Percentiles rank a stretch among this genome's conserved stretches.
These are phyloP conservation scores for Colletotrichum tofieldiae DNA, from an alignment of 2,329 filamentous ascomycete genomes.

Conservation along the genomic window DNA sequence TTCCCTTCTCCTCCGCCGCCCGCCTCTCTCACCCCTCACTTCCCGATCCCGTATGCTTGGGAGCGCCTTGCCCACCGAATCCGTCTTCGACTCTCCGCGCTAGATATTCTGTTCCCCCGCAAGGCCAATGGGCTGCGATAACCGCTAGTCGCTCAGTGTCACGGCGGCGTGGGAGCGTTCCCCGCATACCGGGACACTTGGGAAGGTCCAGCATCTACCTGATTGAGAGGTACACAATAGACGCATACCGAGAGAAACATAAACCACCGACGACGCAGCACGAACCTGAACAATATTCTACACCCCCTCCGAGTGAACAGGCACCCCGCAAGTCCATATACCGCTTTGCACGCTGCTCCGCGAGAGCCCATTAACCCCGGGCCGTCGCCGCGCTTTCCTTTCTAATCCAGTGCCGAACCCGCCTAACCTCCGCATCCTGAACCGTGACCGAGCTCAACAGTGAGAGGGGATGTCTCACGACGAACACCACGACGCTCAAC, in stretches of 20 bases:
- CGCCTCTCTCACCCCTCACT: conserved; percentile 46
- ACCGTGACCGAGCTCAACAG: conserved; percentile 28
- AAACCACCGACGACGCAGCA: conserved; percentile 19
- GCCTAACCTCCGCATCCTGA: conserved; percentile 13
- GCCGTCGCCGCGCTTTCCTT: conserved; percentile 13
- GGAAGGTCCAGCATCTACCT: conserved; percentile 38
- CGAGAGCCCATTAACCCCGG: conserved; percentile 3
- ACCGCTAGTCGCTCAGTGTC: conserved; percentile 69
- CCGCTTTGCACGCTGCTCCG: conserved; percentile 10
- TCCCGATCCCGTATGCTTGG: conserved; percentile 36
- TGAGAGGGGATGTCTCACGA: conserved; percentile 67
- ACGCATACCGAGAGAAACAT: conserved; percentile 10
- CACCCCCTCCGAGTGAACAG: conserved; percentile 2
- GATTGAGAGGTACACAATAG: conserved; percentile 23
- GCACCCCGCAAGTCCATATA: conserved; percentile 36
- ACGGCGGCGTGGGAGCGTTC: conserved; percentile 72
- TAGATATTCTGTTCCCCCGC: conserved; percentile 27
- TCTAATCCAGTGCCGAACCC: not conserved
- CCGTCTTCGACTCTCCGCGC: conserved; percentile 23
- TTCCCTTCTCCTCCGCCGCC: conserved; percentile 16
- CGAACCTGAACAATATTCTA: conserved; percentile 7
- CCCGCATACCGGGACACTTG: conserved; percentile 67
- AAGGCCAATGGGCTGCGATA: conserved; percentile 71
- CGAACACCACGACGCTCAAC: conserved; percentile 55
- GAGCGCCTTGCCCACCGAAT: conserved; percentile 34